Percentiles rank a stretch among this genome's conserved stretches.
Conservation (phyloP, 805 yeast species). For the Lachancea meyersii region DNA sequence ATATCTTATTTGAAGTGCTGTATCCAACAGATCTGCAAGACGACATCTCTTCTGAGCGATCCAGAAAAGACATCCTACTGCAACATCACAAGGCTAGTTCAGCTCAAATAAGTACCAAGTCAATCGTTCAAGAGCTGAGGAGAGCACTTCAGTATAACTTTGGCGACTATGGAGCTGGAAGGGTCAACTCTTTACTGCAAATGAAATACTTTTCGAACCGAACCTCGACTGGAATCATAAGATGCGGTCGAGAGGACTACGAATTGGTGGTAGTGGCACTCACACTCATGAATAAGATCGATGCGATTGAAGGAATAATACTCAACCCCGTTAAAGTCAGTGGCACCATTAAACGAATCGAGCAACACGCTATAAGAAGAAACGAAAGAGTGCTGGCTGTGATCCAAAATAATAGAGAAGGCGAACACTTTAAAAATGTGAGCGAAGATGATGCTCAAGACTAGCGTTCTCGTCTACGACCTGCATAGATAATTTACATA, state of each 20-base stretch:
- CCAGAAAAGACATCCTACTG: constrained; percentile 29
- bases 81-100: constrained; percentile 49
- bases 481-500: constrained; percentile 5
- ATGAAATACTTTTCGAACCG: constrained; percentile 74
- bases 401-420: constrained; percentile 8
- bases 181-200: constrained; percentile 50
- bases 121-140: constrained; percentile 49
- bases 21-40: constrained; percentile 30
- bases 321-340: constrained; percentile 64
- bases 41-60: background rate
- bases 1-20: constrained; percentile 71
- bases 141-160: constrained; percentile 53
- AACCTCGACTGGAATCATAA: constrained; percentile 78
- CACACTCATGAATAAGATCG: constrained; percentile 46
- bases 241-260: constrained; percentile 63
- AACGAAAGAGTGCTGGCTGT: constrained; percentile 17
- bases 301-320: constrained; percentile 42
- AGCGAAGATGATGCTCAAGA: constrained; percentile 17
- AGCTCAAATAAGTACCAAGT: constrained; percentile 41
- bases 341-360: constrained; percentile 84
- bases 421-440: constrained; percentile 14
- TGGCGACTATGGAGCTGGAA: constrained; percentile 76
- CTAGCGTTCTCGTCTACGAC: constrained; percentile 8
- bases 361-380: constrained; percentile 56
- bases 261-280: constrained; percentile 64